Evolutionary conservation across 805 yeast species (phyloP).

Genomic region (Yarrowia sp.): DNA sequence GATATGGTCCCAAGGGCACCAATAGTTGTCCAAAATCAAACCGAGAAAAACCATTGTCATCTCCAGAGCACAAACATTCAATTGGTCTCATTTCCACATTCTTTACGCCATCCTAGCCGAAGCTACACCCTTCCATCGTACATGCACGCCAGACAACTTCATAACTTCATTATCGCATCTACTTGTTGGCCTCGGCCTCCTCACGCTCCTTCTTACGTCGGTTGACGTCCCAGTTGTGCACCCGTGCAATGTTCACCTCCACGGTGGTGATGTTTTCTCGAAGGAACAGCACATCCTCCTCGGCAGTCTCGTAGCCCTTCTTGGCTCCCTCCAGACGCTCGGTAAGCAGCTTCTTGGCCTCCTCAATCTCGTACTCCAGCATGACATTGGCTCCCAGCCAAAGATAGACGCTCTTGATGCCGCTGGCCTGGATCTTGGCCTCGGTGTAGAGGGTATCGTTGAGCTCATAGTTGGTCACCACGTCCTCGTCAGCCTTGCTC

Average conservation of each 20-base stretch:
- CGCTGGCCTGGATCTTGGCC: slow-evolving; percentile 60
- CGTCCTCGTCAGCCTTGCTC: slow-evolving; percentile 43
- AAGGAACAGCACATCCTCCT: slow-evolving; percentile 80
- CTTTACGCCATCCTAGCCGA: too few species aligned
- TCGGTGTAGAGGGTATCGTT: slow-evolving; percentile 89
- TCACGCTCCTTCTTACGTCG: slow-evolving; percentile 34
- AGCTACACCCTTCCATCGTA: too few species aligned
- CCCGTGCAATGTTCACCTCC: slow-evolving; percentile 95
- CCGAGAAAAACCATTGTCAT: too few species aligned
- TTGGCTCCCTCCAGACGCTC: slow-evolving; percentile 63
- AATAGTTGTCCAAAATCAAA: too few species aligned
- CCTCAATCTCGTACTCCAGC: slow-evolving; percentile 90
- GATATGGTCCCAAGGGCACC: too few species aligned
- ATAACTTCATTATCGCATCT: not conserved
- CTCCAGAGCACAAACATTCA: too few species aligned
- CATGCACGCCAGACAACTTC: too few species aligned
- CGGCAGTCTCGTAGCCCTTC: slow-evolving; percentile 56
- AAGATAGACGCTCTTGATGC: slow-evolving; percentile 63
- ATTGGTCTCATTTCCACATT: too few species aligned
- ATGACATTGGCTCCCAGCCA: slow-evolving; percentile 99
- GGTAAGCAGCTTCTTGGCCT: slow-evolving; percentile 70
- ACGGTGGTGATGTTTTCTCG: slow-evolving; percentile 92
- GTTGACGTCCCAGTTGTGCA: slow-evolving; percentile 43
- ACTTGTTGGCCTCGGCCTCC: slow-evolving; percentile 18
- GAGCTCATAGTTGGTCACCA: slow-evolving; percentile 81